Evolutionary conservation across 495 filamentous ascomycete species (phyloP).

Genomic region (Talaromyces liani): DNA sequence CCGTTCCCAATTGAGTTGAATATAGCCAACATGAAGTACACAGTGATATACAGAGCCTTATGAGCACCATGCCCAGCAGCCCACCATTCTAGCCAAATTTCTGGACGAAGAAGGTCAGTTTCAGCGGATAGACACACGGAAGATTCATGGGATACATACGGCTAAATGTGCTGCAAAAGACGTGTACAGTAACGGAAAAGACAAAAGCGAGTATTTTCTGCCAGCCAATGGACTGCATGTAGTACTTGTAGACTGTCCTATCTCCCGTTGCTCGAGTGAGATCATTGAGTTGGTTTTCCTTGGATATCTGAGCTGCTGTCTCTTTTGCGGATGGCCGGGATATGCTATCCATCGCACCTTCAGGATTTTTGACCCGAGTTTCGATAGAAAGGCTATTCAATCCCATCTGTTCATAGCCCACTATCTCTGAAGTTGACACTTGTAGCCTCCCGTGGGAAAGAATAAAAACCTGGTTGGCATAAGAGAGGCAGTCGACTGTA

Average conservation of each 20-base stretch:
- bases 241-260: background rate
- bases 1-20: constrained; percentile 1
- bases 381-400: background rate
- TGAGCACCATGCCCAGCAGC: background rate
- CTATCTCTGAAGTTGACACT: background rate
- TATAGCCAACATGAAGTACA: constrained; percentile 1
- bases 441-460: background rate
- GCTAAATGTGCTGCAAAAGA: constrained; percentile 5
- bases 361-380: background rate
- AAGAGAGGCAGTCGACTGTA: background rate
- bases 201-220: background rate
- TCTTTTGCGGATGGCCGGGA: background rate
- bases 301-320: background rate
- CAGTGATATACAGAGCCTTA: background rate
- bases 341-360: background rate
- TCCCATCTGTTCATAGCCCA: background rate
- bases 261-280: constrained; percentile 6
- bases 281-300: constrained; percentile 1
- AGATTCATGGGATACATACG: background rate
- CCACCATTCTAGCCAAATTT: constrained; percentile 8
- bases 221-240: constrained; percentile 4
- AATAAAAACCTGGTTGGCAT: background rate
- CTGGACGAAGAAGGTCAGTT: background rate
- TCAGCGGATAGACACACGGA: background rate
- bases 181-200: background rate